These are phyloP conservation scores for Diaporthe sp. DNA, from an alignment of 2,329 filamentous ascomycete genomes.

Conservation along the genomic window DNA sequence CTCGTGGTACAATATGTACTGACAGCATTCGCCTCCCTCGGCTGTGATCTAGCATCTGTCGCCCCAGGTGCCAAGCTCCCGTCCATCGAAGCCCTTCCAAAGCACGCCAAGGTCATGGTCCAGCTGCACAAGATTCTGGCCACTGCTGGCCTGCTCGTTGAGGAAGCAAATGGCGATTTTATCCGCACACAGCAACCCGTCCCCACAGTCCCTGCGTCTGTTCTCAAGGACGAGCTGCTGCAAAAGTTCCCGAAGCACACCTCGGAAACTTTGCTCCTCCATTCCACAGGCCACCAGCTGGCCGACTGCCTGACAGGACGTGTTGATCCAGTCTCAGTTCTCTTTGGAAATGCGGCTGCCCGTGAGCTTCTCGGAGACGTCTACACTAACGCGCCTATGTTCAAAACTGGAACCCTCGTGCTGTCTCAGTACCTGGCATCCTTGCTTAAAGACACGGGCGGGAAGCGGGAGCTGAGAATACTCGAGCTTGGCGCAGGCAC, in stretches of 20 bases:
- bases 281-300: constrained; percentile 46
- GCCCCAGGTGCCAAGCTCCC: constrained; percentile 38
- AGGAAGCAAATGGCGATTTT: neutral
- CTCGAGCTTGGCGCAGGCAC: constrained; percentile 57
- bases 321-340: constrained; percentile 48
- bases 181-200: constrained; percentile 31
- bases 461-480: constrained; percentile 44
- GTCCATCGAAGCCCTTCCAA: constrained; percentile 36
- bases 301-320: constrained; percentile 51
- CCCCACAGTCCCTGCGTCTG: constrained; percentile 21
- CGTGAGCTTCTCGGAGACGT: constrained; percentile 47
- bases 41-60: constrained; percentile 40
- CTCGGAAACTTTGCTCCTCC: constrained; percentile 45
- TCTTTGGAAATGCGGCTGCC: constrained; percentile 48
- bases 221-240: constrained; percentile 42
- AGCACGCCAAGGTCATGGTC: constrained; percentile 42
- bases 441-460: constrained; percentile 9
- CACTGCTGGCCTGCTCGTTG: constrained; percentile 38
- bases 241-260: constrained; percentile 45
- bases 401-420: constrained; percentile 37
- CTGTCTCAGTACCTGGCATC: constrained; percentile 38
- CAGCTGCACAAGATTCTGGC: constrained; percentile 43
- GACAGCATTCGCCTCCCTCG: constrained; percentile 45
- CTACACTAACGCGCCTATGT: constrained; percentile 46
- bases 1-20: constrained; percentile 47